Percentiles rank a stretch among this genome's conserved stretches.
Conservation (phyloP, 2,329 filamentous ascomycete genomes). For the Penicillium occitanis region DNA sequence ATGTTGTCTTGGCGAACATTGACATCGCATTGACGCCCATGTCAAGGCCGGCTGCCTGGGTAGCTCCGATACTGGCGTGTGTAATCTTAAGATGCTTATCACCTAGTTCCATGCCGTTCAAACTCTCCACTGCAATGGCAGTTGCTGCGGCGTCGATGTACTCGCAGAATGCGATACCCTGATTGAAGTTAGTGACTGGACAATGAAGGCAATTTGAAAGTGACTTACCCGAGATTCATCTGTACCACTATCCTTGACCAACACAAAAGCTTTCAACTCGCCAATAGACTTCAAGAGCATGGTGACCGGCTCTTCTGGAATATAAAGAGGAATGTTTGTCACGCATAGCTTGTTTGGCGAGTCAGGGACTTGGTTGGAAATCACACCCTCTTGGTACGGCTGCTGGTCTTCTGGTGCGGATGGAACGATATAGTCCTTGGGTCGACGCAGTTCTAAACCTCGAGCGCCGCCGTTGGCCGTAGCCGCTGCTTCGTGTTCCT, state of each 20-base stretch:
- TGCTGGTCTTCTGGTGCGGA: slow-evolving; percentile 64
- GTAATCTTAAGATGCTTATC: slow-evolving; percentile 81
- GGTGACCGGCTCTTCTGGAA: slow-evolving; percentile 86
- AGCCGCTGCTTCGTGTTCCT: slow-evolving; percentile 62
- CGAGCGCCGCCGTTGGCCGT: slow-evolving; percentile 55
- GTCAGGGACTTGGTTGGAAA: slow-evolving; percentile 81
- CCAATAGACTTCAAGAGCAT: slow-evolving; percentile 90
- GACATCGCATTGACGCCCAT: slow-evolving; percentile 98
- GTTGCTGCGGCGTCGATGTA: slow-evolving; percentile 75
- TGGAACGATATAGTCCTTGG: slow-evolving; percentile 96
- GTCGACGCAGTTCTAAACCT: slow-evolving; percentile 72
- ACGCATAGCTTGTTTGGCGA: slow-evolving; percentile 95
- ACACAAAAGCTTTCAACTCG: slow-evolving; percentile 83
- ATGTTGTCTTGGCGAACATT: slow-evolving; percentile 88
- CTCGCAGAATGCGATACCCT: slow-evolving; percentile 97
- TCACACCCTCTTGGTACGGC: slow-evolving; percentile 70
- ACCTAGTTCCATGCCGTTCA: slow-evolving; percentile 91
- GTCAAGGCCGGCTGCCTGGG: slow-evolving; percentile 87
- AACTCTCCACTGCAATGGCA: slow-evolving; percentile 80
- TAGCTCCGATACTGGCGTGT: slow-evolving; percentile 87
- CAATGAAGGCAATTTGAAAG: not conserved
- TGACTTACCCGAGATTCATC: slow-evolving; percentile 79
- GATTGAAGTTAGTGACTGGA: slow-evolving; percentile 22
- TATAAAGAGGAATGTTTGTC: slow-evolving; percentile 80
- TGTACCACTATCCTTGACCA: slow-evolving; percentile 82